A percentile compares a stretch with the other conserved stretches of the same genome.
These are phyloP conservation scores for Chimonanthus praecox DNA, from an alignment of 164 flowering plant genomes.

Conservation along the genomic window DNA sequence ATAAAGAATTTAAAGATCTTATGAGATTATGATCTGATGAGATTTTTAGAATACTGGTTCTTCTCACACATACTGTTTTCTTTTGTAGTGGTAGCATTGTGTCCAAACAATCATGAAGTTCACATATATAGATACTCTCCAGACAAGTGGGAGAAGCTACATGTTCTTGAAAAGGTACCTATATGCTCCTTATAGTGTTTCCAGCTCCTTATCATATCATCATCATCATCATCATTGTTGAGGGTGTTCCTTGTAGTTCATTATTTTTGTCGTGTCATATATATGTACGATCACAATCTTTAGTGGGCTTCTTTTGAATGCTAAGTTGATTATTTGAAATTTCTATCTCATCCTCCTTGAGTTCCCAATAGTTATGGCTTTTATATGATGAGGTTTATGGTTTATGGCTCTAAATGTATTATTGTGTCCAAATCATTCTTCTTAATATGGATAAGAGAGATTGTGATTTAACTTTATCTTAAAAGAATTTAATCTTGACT, in stretches of 20 bases:
- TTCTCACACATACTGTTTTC: not conserved
- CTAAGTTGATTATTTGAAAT: not conserved
- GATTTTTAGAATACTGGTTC: too few relatives aligned
- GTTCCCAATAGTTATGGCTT: not conserved
- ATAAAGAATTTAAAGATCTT: too few relatives aligned
- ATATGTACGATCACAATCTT: not conserved
- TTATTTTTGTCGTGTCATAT: not conserved
- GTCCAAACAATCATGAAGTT: constrained; percentile 89
- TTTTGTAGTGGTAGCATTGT: constrained; percentile 79
- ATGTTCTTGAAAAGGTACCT: constrained; percentile 83
- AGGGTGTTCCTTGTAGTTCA: not conserved
- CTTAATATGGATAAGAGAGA: not conserved
- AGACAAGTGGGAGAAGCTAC: constrained; percentile 83
- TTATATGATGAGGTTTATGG: not conserved
- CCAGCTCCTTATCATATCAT: not conserved
- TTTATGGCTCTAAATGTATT: not conserved
- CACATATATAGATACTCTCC: constrained; percentile 55
- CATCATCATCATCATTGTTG: too few relatives aligned
- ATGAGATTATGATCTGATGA: too few relatives aligned
- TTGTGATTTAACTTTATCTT: not conserved
- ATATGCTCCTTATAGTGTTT: not conserved
- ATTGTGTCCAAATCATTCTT: not conserved
- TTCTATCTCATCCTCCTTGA: not conserved
- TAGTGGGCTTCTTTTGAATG: too few relatives aligned
- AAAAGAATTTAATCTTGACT: constrained; percentile 1